phyloP scores from a whole-genome alignment of 305 asterid species.

The Fraxinus platypoda region DNA sequence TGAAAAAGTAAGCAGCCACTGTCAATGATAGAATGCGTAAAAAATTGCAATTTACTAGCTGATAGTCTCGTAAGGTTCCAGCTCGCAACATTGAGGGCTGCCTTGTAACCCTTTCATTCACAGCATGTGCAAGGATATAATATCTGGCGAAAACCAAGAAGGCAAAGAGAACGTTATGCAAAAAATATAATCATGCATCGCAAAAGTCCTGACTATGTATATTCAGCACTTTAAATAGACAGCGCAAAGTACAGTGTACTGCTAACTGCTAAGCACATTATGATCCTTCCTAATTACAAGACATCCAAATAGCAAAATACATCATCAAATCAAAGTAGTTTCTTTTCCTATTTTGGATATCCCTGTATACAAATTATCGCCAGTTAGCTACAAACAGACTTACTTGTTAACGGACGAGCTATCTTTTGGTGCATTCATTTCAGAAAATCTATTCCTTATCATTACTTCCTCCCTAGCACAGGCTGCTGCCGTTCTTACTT shows the following conservation, averaged over 20 bases:
- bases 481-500: conserved; percentile 92
- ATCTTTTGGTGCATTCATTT: conserved; percentile 96
- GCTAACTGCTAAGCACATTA: neutral
- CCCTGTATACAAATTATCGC: neutral
- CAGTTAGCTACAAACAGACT: conserved; percentile 24
- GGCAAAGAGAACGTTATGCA: neutral
- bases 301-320: conserved; percentile 9
- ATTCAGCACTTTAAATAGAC: conserved; percentile 15
- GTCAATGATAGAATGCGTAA: conserved; percentile 14
- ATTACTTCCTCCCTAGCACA: conserved; percentile 98
- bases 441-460: conserved; percentile 97
- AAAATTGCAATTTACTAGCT: conserved; percentile 62
- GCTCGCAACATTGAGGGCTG: conserved; percentile 98
- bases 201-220: conserved; percentile 7
- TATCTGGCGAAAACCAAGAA: conserved; percentile 50
- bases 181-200: conserved; percentile 16
- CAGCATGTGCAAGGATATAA: conserved; percentile 98
- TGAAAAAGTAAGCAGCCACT: conserved; percentile 21
- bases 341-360: neutral
- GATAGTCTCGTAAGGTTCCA: conserved; percentile 97
- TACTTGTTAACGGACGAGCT: conserved; percentile 91
- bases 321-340: neutral
- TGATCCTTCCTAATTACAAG: neutral
- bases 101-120: conserved; percentile 83
- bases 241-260: conserved; percentile 1